phyloP scores from a whole-genome alignment of 768 basidiomycete genomes.

The Lanmaoa rubissima region DNA sequence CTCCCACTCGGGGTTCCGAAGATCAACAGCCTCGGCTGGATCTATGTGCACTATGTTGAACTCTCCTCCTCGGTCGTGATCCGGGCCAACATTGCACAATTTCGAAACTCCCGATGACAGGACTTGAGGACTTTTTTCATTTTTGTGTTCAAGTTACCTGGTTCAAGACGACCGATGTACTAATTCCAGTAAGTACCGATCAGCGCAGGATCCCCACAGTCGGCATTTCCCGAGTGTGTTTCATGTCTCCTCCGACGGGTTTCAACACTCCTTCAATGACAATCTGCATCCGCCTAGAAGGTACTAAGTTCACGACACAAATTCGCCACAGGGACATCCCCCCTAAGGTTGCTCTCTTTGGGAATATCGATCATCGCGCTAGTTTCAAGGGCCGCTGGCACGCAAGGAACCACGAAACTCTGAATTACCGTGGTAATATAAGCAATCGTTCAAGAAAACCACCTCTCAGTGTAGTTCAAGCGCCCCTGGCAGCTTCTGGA shows the following conservation, averaged over 20 bases:
- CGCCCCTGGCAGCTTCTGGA: not conserved
- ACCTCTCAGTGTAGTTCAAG: not conserved
- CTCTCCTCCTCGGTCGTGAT: not conserved
- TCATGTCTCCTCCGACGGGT: not conserved
- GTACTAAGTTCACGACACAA: not conserved
- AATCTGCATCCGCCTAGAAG: too few species aligned
- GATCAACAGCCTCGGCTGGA: too few species aligned
- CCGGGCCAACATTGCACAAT: too few species aligned
- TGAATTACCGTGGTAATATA: not conserved
- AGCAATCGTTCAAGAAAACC: not conserved
- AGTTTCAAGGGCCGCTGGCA: not conserved
- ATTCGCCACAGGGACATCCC: not conserved
- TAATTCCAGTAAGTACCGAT: too few species aligned
- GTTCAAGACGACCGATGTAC: too few species aligned
- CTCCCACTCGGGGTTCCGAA: not conserved
- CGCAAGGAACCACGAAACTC: not conserved
- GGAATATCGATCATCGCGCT: not conserved
- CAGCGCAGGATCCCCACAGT: too few species aligned
- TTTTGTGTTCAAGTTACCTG: too few species aligned
- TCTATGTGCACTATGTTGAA: too few species aligned
- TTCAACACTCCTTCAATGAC: not conserved
- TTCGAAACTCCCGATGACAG: not conserved
- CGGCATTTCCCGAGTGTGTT: not conserved
- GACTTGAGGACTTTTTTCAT: not conserved
- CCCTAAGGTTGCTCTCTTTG: not conserved